Percentiles rank a stretch among this genome's conserved stretches.
Evolutionary conservation across 805 yeast species (phyloP).

Genomic region (Suhomyces xylopsoci): DNA sequence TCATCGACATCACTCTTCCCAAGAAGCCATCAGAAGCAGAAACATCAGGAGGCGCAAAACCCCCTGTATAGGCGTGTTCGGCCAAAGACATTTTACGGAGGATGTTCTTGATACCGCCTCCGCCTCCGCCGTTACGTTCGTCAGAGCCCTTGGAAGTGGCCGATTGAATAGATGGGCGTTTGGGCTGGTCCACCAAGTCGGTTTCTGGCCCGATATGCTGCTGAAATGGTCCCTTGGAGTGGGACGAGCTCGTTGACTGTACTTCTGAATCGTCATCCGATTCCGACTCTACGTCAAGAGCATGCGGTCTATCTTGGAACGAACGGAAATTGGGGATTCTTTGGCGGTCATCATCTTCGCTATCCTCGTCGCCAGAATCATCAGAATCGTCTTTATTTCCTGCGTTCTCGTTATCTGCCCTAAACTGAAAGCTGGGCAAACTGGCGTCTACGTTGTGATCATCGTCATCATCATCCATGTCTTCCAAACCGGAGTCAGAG

Average conservation of each 20-base stretch:
- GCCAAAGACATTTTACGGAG: constrained; percentile 35
- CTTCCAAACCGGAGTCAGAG: constrained; percentile 14
- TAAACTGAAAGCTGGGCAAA: constrained; percentile 23
- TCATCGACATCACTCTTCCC: constrained; percentile 31
- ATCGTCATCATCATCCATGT: constrained; percentile 1
- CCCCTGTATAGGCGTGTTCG: constrained; percentile 26
- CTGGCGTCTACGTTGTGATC: constrained; percentile 5
- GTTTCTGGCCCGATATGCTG: constrained; percentile 11
- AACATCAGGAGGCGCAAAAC: constrained; percentile 15
- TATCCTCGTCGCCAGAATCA: constrained; percentile 1
- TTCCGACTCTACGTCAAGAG: constrained; percentile 6
- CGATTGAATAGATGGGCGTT: constrained; percentile 2
- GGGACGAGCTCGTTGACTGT: background rate
- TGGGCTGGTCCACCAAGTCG: constrained; percentile 23
- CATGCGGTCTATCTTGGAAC: constrained; percentile 1
- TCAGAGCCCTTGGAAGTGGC: constrained; percentile 7
- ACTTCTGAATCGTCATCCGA: constrained; percentile 5
- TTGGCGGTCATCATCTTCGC: background rate
- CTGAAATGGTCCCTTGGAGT: background rate
- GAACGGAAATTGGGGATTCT: constrained; percentile 5
- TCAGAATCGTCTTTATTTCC: constrained; percentile 9
- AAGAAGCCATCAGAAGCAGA: constrained; percentile 37
- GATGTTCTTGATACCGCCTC: constrained; percentile 23
- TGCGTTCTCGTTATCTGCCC: constrained; percentile 6
- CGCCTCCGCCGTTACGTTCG: constrained; percentile 7